Percentiles rank a stretch among this genome's conserved stretches.
phyloP scores from a whole-genome alignment of 1,284 basidiomycete species.

The Trichosporon sp. region DNA sequence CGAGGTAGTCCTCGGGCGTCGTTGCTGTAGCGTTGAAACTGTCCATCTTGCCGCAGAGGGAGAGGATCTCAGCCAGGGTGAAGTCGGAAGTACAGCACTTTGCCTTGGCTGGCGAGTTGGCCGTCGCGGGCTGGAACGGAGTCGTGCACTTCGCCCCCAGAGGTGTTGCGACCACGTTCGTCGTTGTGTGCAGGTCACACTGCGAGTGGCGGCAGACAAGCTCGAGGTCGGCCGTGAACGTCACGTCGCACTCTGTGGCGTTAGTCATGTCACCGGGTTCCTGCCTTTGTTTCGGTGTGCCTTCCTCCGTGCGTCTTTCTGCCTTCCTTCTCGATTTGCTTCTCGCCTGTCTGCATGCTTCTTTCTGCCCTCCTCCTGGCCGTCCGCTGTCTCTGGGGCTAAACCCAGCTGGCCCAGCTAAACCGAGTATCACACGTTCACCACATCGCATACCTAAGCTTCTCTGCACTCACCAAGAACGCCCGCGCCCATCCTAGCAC shows the following conservation, averaged over 20 bases:
- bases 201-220: slow-evolving; percentile 23
- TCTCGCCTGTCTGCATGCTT: too few species aligned
- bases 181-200: slow-evolving; percentile 25
- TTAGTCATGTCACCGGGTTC: too few species aligned
- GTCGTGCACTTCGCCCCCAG: slow-evolving; percentile 16
- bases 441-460: not conserved
- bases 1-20: slow-evolving; percentile 15
- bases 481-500: slow-evolving; percentile 22
- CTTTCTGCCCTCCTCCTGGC: too few species aligned
- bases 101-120: slow-evolving; percentile 8
- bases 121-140: slow-evolving; percentile 17
- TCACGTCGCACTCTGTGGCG: slow-evolving; percentile 17
- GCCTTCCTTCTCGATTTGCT: too few species aligned
- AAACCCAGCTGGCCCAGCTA: too few species aligned
- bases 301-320: too few species aligned
- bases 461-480: slow-evolving; percentile 8
- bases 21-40: slow-evolving; percentile 12
- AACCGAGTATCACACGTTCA: not conserved
- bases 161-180: slow-evolving; percentile 18
- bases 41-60: slow-evolving; percentile 22
- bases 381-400: too few species aligned
- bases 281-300: too few species aligned
- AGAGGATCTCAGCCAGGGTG: slow-evolving; percentile 19
- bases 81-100: slow-evolving; percentile 24
- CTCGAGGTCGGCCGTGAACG: slow-evolving; percentile 22